phyloP scores from a whole-genome alignment of 2,329 filamentous ascomycete genomes.

The Monosporascus sp. region DNA sequence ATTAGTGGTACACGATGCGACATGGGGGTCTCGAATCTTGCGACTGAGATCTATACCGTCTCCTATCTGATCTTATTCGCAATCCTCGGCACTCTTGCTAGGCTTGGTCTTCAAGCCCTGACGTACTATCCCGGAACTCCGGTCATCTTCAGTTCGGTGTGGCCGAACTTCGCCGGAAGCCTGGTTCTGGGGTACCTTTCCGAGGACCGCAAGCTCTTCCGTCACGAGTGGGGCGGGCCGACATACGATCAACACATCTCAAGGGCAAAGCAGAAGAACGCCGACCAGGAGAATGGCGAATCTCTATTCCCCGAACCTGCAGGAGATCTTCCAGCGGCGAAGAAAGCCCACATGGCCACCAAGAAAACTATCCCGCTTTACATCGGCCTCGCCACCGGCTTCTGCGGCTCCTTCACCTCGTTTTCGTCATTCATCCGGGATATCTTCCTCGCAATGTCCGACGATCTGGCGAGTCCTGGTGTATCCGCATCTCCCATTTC shows the following conservation, averaged over 20 bases:
- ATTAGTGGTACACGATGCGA: neutral
- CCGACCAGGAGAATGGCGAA: conserved; percentile 33
- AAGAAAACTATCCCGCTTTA: conserved; percentile 90
- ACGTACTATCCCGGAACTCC: conserved; percentile 76
- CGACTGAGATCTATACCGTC: conserved; percentile 62
- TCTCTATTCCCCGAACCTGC: conserved; percentile 7
- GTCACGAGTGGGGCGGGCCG: conserved; percentile 55
- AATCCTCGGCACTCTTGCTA: conserved; percentile 75
- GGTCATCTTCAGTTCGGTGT: conserved; percentile 67
- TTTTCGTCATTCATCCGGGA: conserved; percentile 86
- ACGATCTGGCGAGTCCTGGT: conserved; percentile 56
- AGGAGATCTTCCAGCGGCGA: conserved; percentile 39
- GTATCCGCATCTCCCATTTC: conserved; percentile 32
- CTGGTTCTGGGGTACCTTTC: conserved; percentile 79
- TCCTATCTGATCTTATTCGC: conserved; percentile 85
- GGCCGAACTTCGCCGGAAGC: conserved; percentile 83
- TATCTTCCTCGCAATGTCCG: conserved; percentile 71
- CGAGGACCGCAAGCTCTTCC: conserved; percentile 74
- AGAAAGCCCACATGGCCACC: conserved; percentile 53
- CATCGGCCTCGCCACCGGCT: conserved; percentile 78
- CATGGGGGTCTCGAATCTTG: conserved; percentile 39
- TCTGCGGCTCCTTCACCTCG: conserved; percentile 85
- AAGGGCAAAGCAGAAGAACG: conserved; percentile 26
- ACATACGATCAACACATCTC: conserved; percentile 31
- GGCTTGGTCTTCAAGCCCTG: conserved; percentile 73